Percentiles rank a stretch among this genome's conserved stretches.
Evolutionary conservation across 2,329 filamentous ascomycete genomes (phyloP).

Genomic region (Parascedosporium putredinis): DNA sequence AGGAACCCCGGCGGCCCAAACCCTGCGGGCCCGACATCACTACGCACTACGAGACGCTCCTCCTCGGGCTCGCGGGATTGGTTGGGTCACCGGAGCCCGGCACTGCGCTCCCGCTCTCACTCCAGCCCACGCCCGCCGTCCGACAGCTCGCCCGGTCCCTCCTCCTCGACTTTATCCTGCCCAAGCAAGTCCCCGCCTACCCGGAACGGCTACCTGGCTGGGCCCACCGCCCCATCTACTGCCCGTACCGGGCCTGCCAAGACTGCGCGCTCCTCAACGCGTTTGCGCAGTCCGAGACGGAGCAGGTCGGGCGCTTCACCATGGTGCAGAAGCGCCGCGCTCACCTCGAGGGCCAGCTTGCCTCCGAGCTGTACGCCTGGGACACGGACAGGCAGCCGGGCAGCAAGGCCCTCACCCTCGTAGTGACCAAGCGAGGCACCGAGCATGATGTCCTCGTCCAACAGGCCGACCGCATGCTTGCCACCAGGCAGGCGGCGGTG

Average conservation of each 20-base stretch:
- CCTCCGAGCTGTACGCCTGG: background rate
- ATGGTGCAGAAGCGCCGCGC: slow-evolving; percentile 12
- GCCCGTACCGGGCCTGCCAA: slow-evolving; percentile 14
- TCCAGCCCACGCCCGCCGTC: background rate
- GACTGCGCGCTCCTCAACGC: slow-evolving; percentile 17
- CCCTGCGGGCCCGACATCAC: background rate
- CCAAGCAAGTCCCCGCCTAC: background rate
- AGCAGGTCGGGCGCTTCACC: slow-evolving; percentile 9
- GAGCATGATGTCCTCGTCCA: too few relatives aligned
- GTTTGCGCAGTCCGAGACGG: slow-evolving; percentile 15
- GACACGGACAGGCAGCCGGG: background rate
- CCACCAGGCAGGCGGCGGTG: too few relatives aligned
- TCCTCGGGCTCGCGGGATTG: background rate
- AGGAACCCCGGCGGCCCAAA: slow-evolving; percentile 10
- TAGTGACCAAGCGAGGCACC: too few relatives aligned
- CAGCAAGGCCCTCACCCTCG: too few relatives aligned
- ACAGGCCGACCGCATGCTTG: background rate
- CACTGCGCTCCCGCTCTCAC: too few relatives aligned
- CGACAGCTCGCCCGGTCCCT: background rate
- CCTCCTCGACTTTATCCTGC: background rate
- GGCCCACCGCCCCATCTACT: background rate
- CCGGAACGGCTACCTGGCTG: background rate
- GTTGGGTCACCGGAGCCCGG: too few relatives aligned
- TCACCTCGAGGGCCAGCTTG: slow-evolving; percentile 14
- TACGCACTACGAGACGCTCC: background rate